A percentile compares a stretch with the other conserved stretches of the same genome.
phyloP scores from a whole-genome alignment of 1,139 yeast species.

The Lodderomyces oxycetoniae region DNA sequence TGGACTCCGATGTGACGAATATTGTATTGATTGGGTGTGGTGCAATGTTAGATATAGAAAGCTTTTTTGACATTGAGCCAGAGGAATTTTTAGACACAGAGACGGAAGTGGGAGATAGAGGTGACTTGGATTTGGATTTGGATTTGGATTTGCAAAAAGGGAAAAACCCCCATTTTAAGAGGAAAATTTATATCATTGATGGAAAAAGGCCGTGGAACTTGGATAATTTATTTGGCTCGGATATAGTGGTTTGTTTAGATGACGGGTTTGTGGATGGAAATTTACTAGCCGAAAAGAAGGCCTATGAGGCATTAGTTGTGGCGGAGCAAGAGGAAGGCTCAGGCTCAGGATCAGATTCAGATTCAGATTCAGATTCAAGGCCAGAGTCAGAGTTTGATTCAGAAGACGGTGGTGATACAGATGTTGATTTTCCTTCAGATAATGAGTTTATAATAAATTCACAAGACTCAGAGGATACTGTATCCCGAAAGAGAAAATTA shows the following conservation, averaged over 20 bases:
- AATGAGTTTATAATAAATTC: constrained; percentile 22
- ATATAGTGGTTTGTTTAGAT: constrained; percentile 77
- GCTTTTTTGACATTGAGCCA: constrained; percentile 64
- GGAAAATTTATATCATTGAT: constrained; percentile 71
- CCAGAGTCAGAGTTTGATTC: constrained; percentile 21
- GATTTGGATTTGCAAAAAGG: constrained; percentile 5
- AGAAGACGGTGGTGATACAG: constrained; percentile 12
- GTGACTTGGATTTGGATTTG: constrained; percentile 1
- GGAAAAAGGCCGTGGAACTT: constrained; percentile 96
- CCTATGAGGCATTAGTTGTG: constrained; percentile 48
- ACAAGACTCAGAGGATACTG: constrained; percentile 33
- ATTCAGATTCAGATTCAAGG: constrained; percentile 13
- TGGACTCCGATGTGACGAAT: constrained; percentile 75
- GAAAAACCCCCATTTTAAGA: constrained; percentile 9
- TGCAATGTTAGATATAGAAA: constrained; percentile 84
- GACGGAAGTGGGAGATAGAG: background rate
- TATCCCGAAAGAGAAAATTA: constrained; percentile 28
- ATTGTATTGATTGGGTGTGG: constrained; percentile 89
- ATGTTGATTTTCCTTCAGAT: constrained; percentile 23
- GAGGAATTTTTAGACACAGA: constrained; percentile 30
- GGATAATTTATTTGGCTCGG: constrained; percentile 85
- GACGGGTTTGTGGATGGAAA: constrained; percentile 72
- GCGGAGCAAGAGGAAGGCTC: constrained; percentile 24
- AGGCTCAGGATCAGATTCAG: constrained; percentile 12
- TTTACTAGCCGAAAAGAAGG: constrained; percentile 46